Evolutionary conservation across 176 grass and related monocot genomes (phyloP).

Genomic region (Zea mays): DNA sequence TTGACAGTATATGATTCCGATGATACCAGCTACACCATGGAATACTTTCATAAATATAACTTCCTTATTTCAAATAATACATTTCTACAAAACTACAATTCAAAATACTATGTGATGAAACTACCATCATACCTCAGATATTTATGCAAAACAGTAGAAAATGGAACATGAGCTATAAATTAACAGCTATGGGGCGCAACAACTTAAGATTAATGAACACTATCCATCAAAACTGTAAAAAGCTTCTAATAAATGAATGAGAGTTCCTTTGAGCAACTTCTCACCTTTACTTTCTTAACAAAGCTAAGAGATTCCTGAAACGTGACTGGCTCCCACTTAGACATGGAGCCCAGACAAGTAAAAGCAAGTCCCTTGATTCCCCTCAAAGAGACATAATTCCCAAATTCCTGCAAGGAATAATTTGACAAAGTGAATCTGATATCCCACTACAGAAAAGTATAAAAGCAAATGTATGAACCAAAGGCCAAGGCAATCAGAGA

Average conservation of each 20-base stretch:
- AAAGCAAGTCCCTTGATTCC: conserved; percentile 27
- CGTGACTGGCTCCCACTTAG: conserved; percentile 54
- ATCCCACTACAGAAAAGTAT: conserved; percentile 12
- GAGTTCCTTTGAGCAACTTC: conserved; percentile 31
- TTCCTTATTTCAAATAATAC: neutral
- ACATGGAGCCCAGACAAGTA: conserved; percentile 37
- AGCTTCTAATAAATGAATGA: neutral
- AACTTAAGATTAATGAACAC: neutral
- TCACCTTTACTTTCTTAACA: conserved; percentile 71
- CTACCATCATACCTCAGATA: conserved; percentile 1
- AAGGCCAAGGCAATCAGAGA: neutral
- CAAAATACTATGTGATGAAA: conserved; percentile 15
- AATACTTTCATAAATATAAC: neutral
- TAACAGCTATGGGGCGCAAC: neutral
- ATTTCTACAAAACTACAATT: neutral
- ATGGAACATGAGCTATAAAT: conserved; percentile 18
- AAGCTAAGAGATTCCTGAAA: conserved; percentile 70
- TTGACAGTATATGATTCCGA: neutral
- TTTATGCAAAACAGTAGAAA: neutral
- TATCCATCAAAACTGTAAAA: neutral
- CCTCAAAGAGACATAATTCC: conserved; percentile 41
- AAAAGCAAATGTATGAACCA: conserved; percentile 8
- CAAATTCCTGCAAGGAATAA: conserved; percentile 42
- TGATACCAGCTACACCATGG: neutral
- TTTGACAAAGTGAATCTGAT: conserved; percentile 23